Conservation (phyloP, 2,329 filamentous ascomycete genomes). For the Bipolaris zeicola region DNA sequence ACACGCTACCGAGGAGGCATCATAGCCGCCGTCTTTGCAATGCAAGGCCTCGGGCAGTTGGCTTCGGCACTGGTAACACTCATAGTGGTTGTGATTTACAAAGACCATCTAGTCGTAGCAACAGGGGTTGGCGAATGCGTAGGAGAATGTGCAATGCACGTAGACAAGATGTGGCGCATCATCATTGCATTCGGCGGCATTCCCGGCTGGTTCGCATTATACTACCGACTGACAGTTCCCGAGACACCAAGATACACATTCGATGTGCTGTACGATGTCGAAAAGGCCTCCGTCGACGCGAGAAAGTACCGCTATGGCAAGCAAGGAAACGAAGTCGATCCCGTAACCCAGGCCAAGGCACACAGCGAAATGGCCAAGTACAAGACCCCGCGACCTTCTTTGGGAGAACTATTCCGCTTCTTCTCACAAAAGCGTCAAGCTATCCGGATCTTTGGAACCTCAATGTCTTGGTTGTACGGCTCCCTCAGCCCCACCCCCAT, state of each 20-base stretch:
- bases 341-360: constrained; percentile 65
- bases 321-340: constrained; percentile 64
- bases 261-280: constrained; percentile 74
- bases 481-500: not conserved
- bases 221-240: constrained; percentile 85
- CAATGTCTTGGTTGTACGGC: constrained; percentile 74
- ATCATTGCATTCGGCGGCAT: constrained; percentile 82
- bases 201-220: constrained; percentile 79
- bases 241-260: constrained; percentile 90
- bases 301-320: constrained; percentile 73
- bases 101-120: constrained; percentile 62
- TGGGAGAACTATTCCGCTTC: constrained; percentile 69
- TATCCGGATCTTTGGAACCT: constrained; percentile 73
- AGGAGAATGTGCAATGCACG: constrained; percentile 68
- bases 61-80: constrained; percentile 75
- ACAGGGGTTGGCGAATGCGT: constrained; percentile 62
- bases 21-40: constrained; percentile 85
- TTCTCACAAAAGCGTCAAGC: constrained; percentile 73
- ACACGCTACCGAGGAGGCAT: constrained; percentile 86
- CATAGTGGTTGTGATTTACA: constrained; percentile 74
- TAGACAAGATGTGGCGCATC: constrained; percentile 87
- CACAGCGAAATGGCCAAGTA: constrained; percentile 50
- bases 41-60: constrained; percentile 85
- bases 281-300: constrained; percentile 68
- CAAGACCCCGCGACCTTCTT: constrained; percentile 36